A percentile compares a stretch with the other conserved stretches of the same genome.
phyloP scores from a whole-genome alignment of 2,329 filamentous ascomycete species.

The Pseudopyrenochaeta lycopersici region DNA sequence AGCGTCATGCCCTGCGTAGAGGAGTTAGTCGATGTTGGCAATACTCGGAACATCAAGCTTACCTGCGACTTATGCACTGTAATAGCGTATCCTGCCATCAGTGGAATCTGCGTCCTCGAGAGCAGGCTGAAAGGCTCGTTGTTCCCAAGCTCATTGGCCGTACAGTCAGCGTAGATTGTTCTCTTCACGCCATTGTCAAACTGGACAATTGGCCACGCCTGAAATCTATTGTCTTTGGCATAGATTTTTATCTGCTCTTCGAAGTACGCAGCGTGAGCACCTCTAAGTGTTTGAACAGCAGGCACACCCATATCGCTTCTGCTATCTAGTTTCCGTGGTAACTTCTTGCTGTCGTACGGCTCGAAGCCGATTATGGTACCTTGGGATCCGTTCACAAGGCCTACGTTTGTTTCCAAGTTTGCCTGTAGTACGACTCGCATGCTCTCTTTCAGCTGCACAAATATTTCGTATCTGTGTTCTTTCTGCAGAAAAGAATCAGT shows the following conservation, averaged over 20 bases:
- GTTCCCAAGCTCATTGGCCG: slow-evolving; percentile 58
- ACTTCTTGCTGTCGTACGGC: slow-evolving; percentile 32
- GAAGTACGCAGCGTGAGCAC: slow-evolving; percentile 50
- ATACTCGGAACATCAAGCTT: neutral
- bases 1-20: slow-evolving; percentile 63
- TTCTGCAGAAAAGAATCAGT: slow-evolving; percentile 10
- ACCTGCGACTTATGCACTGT: slow-evolving; percentile 67
- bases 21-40: neutral
- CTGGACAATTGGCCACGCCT: slow-evolving; percentile 61
- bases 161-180: slow-evolving; percentile 63
- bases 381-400: slow-evolving; percentile 49
- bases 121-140: slow-evolving; percentile 58
- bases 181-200: slow-evolving; percentile 60
- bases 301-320: slow-evolving; percentile 2
- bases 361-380: slow-evolving; percentile 50
- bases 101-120: slow-evolving; percentile 68
- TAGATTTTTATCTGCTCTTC: slow-evolving; percentile 52
- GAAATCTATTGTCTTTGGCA: slow-evolving; percentile 42
- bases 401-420: slow-evolving; percentile 53
- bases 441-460: slow-evolving; percentile 58
- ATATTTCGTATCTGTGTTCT: slow-evolving; percentile 59
- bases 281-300: slow-evolving; percentile 32
- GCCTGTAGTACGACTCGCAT: slow-evolving; percentile 64
- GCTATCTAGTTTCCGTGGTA: slow-evolving; percentile 34
- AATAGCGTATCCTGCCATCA: slow-evolving; percentile 69